Conservation (phyloP, 495 filamentous ascomycete genomes). For the Chaetomidium leptoderma region DNA sequence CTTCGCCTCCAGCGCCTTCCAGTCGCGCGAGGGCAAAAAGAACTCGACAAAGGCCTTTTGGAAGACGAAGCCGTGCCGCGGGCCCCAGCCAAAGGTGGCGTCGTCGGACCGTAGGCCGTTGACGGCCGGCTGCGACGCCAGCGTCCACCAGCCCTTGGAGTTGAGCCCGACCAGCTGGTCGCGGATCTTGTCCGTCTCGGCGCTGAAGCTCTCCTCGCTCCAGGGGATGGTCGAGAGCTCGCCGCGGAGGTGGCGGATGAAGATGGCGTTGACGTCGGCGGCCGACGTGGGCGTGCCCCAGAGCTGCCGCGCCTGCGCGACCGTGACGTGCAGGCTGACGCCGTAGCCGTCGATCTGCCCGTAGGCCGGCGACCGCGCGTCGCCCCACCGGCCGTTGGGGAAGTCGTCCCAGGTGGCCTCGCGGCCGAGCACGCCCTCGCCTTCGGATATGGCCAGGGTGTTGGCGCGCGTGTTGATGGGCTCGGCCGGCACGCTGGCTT, state of each 20-base stretch:
- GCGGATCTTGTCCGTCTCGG: conserved; percentile 78
- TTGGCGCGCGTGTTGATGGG: conserved; percentile 64
- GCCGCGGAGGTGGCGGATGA: conserved; percentile 73
- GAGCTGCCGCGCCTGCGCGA: conserved; percentile 68
- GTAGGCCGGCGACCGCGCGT: conserved; percentile 83
- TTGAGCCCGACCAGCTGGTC: conserved; percentile 70
- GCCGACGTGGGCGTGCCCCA: conserved; percentile 72
- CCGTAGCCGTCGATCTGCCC: conserved; percentile 95
- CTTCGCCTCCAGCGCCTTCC: conserved; percentile 56
- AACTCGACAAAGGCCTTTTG: conserved; percentile 98
- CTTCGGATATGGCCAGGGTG: conserved; percentile 88
- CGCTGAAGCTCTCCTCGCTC: conserved; percentile 83
- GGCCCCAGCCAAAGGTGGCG: conserved; percentile 89
- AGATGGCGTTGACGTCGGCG: conserved; percentile 70
- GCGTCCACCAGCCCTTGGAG: conserved; percentile 86
- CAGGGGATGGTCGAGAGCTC: conserved; percentile 77
- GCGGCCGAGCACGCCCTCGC: conserved; percentile 80
- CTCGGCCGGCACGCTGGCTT: conserved; percentile 60
- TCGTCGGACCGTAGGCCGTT: conserved; percentile 75
- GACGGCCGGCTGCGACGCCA: conserved; percentile 93
- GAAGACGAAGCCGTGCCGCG: conserved; percentile 88
- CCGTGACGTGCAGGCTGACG: conserved; percentile 78
- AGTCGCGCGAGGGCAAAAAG: conserved; percentile 72
- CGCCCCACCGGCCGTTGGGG: conserved; percentile 96
- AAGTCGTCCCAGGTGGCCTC: conserved; percentile 99